These are phyloP conservation scores for Hypocreales sp. DNA, from an alignment of 2,329 filamentous ascomycete species.

Conservation along the genomic window DNA sequence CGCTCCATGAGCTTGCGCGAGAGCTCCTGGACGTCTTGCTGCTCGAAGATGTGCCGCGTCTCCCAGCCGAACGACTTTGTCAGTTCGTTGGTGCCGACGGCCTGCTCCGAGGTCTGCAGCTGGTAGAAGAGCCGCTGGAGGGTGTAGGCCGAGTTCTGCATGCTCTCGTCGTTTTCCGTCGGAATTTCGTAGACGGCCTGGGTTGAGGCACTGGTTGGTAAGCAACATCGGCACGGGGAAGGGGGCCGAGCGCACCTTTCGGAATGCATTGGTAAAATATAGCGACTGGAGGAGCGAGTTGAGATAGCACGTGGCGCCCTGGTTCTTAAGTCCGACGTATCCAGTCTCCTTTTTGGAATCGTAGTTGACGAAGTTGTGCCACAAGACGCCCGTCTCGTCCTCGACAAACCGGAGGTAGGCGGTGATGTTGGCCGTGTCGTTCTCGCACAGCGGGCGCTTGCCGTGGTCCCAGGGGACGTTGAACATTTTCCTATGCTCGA, in stretches of 20 bases:
- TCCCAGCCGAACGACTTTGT: constrained; percentile 98
- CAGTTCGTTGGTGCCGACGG: constrained; percentile 82
- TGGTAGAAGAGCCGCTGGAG: constrained; percentile 91
- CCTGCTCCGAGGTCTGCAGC: constrained; percentile 68
- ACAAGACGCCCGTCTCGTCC: constrained; percentile 76
- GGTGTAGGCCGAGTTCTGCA: constrained; percentile 81
- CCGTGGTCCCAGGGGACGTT: constrained; percentile 58
- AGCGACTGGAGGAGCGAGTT: constrained; percentile 75
- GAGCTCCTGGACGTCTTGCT: constrained; percentile 95
- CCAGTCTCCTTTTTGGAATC: constrained; percentile 99
- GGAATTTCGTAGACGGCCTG: constrained; percentile 95
- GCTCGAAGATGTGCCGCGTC: constrained; percentile 92
- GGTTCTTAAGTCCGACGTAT: constrained; percentile 91
- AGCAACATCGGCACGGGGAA: too few relatives aligned
- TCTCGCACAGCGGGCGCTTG: constrained; percentile 57
- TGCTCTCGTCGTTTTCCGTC: constrained; percentile 68
- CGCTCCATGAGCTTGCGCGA: constrained; percentile 95
- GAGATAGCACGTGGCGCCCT: constrained; percentile 82
- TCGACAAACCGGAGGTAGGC: constrained; percentile 72
- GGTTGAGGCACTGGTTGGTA: constrained; percentile 1
- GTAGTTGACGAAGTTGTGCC: constrained; percentile 88
- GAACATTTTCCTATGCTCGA: constrained; percentile 77
- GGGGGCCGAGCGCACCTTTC: constrained; percentile 45
- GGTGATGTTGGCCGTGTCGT: constrained; percentile 64
- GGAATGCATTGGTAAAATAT: constrained; percentile 83